Conservation (phyloP, 148 eudicot species). For the Fagopyrum esculentum region DNA sequence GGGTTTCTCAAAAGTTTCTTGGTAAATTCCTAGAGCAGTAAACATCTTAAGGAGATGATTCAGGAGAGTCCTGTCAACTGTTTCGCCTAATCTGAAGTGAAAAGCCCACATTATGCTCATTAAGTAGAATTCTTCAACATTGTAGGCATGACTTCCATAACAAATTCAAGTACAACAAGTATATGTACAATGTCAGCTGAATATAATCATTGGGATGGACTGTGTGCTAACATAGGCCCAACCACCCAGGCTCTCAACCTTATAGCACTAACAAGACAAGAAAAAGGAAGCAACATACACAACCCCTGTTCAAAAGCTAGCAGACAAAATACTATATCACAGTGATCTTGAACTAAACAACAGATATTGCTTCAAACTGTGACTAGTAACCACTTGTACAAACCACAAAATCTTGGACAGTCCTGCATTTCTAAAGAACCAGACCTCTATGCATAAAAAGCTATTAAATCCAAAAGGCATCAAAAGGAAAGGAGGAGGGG, state of each 20-base stretch:
- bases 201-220: neutral
- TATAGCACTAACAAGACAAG: neutral
- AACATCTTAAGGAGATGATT: slow-evolving; percentile 98
- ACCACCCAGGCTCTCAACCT: neutral
- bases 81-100: slow-evolving; percentile 76
- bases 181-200: neutral
- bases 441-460: neutral
- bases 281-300: neutral
- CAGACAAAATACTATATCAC: neutral
- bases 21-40: slow-evolving; percentile 79
- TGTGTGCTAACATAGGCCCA: neutral
- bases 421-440: neutral
- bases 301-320: neutral
- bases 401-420: neutral
- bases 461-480: neutral
- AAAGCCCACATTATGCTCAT: slow-evolving; percentile 13
- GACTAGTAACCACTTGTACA: neutral
- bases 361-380: neutral
- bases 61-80: slow-evolving; percentile 92
- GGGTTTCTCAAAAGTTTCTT: slow-evolving; percentile 90
- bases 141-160: neutral
- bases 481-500: neutral
- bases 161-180: neutral
- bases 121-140: too few species aligned
- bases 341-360: neutral